Conservation (phyloP, 1,139 yeast species). For the Sugiyamaella xylanicola region DNA sequence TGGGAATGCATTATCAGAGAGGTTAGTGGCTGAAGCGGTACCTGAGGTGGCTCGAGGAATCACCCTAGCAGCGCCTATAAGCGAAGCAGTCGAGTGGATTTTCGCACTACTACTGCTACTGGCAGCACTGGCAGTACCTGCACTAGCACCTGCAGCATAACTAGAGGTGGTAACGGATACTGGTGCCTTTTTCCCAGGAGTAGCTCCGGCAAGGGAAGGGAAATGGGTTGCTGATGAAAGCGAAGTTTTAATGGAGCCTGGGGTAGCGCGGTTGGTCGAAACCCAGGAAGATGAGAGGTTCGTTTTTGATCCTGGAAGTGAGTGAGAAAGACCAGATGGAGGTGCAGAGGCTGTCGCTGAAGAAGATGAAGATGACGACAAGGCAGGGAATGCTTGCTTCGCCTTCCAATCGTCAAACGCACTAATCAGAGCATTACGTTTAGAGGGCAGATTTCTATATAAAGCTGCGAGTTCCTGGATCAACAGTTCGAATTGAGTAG, state of each 20-base stretch:
- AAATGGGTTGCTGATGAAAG: constrained; percentile 15
- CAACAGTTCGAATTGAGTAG: constrained; percentile 50
- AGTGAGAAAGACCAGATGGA: constrained; percentile 8
- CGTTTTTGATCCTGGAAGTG: constrained; percentile 19
- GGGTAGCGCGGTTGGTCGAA: constrained; percentile 4
- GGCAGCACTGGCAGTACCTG: background rate
- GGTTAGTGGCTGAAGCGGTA: constrained; percentile 10
- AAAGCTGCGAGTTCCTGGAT: constrained; percentile 51
- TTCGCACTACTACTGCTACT: constrained; percentile 6
- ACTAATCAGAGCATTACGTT: constrained; percentile 22
- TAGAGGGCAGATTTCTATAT: constrained; percentile 21
- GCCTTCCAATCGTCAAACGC: constrained; percentile 30
- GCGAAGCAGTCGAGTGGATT: constrained; percentile 13
- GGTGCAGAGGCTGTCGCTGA: background rate
- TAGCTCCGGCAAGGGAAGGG: constrained; percentile 22
- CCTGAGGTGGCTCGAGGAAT: constrained; percentile 14
- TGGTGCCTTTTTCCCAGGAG: constrained; percentile 1
- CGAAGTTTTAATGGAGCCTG: constrained; percentile 8
- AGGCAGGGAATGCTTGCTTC: constrained; percentile 23
- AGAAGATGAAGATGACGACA: constrained; percentile 14
- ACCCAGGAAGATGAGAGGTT: constrained; percentile 22
- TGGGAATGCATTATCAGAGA: constrained; percentile 30
- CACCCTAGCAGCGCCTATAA: constrained; percentile 21
- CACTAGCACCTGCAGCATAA: background rate
- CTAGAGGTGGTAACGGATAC: background rate